A percentile compares a stretch with the other conserved stretches of the same genome.
These are phyloP conservation scores for Hemisphaericaspora xylanilytica DNA, from an alignment of 1,139 yeast species.

Conservation along the genomic window DNA sequence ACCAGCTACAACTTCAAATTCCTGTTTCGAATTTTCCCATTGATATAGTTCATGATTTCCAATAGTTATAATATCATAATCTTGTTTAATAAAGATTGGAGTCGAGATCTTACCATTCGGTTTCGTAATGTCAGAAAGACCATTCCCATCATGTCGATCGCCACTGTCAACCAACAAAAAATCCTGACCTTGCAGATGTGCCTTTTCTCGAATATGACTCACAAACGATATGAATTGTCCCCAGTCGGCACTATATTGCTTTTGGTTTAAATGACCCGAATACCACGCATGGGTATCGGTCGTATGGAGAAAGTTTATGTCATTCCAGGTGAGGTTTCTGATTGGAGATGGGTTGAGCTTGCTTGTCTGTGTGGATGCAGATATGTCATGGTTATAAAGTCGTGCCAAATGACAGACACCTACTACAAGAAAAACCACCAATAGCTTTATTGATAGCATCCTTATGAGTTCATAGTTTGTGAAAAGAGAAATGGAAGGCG, in stretches of 20 bases:
- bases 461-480: too few relatives aligned
- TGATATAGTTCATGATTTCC: constrained; percentile 92
- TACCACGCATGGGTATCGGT: constrained; percentile 98
- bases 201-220: constrained; percentile 43
- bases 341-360: background rate
- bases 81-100: constrained; percentile 60
- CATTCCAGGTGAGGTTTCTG: constrained; percentile 61
- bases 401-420: background rate
- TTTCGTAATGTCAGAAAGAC: constrained; percentile 71
- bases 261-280: constrained; percentile 79
- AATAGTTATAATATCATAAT: constrained; percentile 76
- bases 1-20: constrained; percentile 56
- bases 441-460: constrained; percentile 1
- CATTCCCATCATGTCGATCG: constrained; percentile 94
- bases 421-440: background rate
- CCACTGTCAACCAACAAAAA: constrained; percentile 82
- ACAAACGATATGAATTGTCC: constrained; percentile 84
- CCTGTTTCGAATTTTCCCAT: constrained; percentile 65
- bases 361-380: background rate
- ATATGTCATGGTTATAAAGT: background rate
- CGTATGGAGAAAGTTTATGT: constrained; percentile 81
- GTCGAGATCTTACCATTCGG: constrained; percentile 70
- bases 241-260: constrained; percentile 81
- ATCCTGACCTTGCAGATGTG: constrained; percentile 53
- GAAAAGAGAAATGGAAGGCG: too few relatives aligned